A percentile compares a stretch with the other conserved stretches of the same genome.
Conservation (phyloP, 257 asterid species). For the Penstemon eatonii region DNA sequence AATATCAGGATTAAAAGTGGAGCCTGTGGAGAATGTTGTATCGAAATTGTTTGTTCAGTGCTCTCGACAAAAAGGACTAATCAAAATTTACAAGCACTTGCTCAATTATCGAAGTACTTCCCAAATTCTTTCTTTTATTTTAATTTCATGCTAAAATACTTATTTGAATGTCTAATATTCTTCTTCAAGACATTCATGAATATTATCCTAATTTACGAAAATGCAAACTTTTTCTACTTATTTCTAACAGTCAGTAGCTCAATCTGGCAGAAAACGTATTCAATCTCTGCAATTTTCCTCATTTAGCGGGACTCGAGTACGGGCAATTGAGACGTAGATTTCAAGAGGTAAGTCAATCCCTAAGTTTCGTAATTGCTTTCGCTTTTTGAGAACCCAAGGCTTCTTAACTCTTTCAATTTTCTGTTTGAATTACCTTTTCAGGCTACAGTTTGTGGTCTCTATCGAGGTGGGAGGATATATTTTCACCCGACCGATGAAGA, state of each 20-base stretch:
- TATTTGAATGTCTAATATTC: not conserved
- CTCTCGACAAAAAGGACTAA: conserved; percentile 95
- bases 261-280: conserved; percentile 85
- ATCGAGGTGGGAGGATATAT: conserved; percentile 62
- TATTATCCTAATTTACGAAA: not conserved
- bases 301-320: conserved; percentile 70
- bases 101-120: conserved; percentile 88
- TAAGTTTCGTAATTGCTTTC: conserved; percentile 11
- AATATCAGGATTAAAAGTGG: conserved; percentile 84
- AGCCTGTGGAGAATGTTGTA: conserved; percentile 83
- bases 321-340: conserved; percentile 78
- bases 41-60: conserved; percentile 97
- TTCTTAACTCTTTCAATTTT: conserved; percentile 7
- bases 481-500: conserved; percentile 94
- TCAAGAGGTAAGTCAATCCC: conserved; percentile 64
- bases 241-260: conserved; percentile 27
- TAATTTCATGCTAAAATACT: not conserved
- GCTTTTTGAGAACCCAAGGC: not conserved
- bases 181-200: not conserved
- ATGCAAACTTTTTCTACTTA: conserved; percentile 11
- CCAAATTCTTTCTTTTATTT: conserved; percentile 15
- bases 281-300: conserved; percentile 84
- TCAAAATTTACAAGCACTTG: conserved; percentile 91
- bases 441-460: conserved; percentile 93
- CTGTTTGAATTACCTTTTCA: conserved; percentile 31